phyloP scores from a whole-genome alignment of 1,284 basidiomycete genomes.

The Pholiota adiposa region DNA sequence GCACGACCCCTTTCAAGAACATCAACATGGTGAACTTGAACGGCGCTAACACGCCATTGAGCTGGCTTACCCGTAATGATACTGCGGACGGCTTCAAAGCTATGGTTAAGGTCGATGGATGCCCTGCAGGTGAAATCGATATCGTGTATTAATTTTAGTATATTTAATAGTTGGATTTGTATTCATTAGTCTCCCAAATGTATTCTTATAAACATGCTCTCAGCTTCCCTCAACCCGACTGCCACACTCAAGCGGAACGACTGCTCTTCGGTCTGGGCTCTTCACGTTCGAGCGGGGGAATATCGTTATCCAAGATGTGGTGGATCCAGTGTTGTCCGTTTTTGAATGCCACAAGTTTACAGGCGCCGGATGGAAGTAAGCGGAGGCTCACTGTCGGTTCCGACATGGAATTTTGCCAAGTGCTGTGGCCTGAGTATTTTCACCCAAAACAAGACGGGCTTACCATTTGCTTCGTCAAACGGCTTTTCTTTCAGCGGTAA shows the following conservation, averaged over 20 bases:
- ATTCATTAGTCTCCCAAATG: not conserved
- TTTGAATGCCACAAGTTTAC: too few relatives aligned
- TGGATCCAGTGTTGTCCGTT: too few relatives aligned
- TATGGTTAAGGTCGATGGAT: conserved; percentile 37
- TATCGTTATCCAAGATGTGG: too few relatives aligned
- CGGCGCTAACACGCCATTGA: conserved; percentile 1
- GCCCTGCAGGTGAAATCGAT: conserved; percentile 26
- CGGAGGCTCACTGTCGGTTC: not conserved
- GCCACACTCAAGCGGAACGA: not conserved
- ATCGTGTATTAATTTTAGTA: conserved; percentile 16
- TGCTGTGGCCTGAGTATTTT: not conserved
- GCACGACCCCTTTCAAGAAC: conserved; percentile 5
- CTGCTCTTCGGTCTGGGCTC: too few relatives aligned
- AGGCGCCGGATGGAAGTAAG: not conserved
- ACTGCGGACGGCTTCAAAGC: conserved; percentile 34
- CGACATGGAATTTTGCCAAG: not conserved
- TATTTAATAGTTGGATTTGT: not conserved
- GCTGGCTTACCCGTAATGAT: conserved; percentile 37
- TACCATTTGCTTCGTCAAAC: not conserved
- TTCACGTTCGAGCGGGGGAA: too few relatives aligned
- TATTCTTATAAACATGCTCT: not conserved
- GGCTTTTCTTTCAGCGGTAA: not conserved
- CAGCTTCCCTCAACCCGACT: too few relatives aligned
- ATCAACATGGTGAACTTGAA: conserved; percentile 6
- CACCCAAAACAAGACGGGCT: not conserved